A percentile compares a stretch with the other conserved stretches of the same genome.
Conservation (phyloP, 768 basidiomycete genomes). For the Tricholoma terreum region DNA sequence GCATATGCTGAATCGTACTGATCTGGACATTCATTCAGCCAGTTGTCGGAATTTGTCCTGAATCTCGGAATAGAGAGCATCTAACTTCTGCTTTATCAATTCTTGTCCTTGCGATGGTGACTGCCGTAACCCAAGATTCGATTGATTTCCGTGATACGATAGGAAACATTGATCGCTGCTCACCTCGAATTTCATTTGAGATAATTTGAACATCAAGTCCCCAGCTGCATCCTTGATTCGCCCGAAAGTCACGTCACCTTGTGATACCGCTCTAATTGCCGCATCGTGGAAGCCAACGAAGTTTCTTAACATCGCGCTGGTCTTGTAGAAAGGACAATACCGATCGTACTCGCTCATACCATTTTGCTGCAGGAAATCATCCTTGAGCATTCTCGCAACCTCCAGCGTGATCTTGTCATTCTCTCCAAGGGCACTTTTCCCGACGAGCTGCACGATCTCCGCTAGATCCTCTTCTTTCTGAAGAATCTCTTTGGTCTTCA, state of each 20-base stretch:
- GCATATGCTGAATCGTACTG: not conserved
- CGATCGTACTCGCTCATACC: conserved; percentile 98
- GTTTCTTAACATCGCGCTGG: conserved; percentile 91
- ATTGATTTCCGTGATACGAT: not conserved
- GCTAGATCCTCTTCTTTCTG: conserved; percentile 99
- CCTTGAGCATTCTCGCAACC: conserved; percentile 95
- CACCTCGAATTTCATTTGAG: conserved; percentile 99
- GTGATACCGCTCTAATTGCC: conserved; percentile 82
- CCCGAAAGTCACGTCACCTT: conserved; percentile 79
- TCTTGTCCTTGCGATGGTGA: conserved; percentile 91
- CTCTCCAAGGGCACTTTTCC: conserved; percentile 96
- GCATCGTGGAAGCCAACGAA: conserved; percentile 92
- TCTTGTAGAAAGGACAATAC: conserved; percentile 99
- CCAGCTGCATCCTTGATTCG: conserved; percentile 83
- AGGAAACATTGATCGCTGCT: conserved; percentile 16
- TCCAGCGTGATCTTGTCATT: conserved; percentile 98
- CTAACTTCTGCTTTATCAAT: conserved; percentile 75
- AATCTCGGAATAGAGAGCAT: conserved; percentile 80
- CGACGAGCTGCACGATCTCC: conserved; percentile 99
- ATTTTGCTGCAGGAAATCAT: conserved; percentile 97
- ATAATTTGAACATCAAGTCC: conserved; percentile 95
- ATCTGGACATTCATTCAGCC: conserved; percentile 52
- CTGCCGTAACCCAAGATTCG: conserved; percentile 34
- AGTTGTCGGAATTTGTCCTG: conserved; percentile 90
- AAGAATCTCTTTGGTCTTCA: conserved; percentile 91